Evolutionary conservation across 495 filamentous ascomycete species (phyloP).

Genomic region (Stereocaulon alpinum): DNA sequence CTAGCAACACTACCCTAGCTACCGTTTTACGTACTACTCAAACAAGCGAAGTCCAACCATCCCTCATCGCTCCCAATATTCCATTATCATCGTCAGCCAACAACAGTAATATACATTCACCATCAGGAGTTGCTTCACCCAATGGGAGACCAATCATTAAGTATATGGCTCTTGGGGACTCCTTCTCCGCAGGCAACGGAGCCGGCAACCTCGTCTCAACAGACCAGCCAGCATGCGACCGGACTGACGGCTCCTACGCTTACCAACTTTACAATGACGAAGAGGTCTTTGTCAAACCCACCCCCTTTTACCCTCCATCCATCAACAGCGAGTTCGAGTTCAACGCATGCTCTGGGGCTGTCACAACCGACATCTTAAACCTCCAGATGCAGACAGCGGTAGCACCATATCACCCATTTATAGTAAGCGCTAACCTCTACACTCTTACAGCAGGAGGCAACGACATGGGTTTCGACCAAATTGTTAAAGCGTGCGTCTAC

Average conservation of each 20-base stretch:
- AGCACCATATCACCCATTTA: not conserved
- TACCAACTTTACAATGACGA: not conserved
- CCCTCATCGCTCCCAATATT: not conserved
- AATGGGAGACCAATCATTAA: not conserved
- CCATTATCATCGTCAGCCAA: no score
- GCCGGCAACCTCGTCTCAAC: not conserved
- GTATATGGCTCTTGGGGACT: slow-evolving; percentile 11
- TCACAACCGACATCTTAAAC: not conserved
- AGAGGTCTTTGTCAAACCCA: not conserved
- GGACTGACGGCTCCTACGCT: slow-evolving; percentile 4
- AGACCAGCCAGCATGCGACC: not conserved
- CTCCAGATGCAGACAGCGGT: not conserved
- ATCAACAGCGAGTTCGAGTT: not conserved
- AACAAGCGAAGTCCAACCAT: not conserved
- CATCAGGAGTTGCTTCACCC: not conserved
- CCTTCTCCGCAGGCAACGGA: not conserved
- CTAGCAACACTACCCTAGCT: not conserved
- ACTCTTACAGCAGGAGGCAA: slow-evolving; percentile 10
- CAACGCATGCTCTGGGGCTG: slow-evolving; percentile 1
- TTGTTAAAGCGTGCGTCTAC: slow-evolving; percentile 6
- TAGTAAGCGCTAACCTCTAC: not conserved
- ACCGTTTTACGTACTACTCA: not conserved
- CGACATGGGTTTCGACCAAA: slow-evolving; percentile 6
- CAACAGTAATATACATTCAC: not conserved
- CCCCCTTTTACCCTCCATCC: not conserved